Percentiles rank a stretch among this genome's conserved stretches.
Conservation (phyloP, 305 asterid genomes). For the Fraxinus dipetala region DNA sequence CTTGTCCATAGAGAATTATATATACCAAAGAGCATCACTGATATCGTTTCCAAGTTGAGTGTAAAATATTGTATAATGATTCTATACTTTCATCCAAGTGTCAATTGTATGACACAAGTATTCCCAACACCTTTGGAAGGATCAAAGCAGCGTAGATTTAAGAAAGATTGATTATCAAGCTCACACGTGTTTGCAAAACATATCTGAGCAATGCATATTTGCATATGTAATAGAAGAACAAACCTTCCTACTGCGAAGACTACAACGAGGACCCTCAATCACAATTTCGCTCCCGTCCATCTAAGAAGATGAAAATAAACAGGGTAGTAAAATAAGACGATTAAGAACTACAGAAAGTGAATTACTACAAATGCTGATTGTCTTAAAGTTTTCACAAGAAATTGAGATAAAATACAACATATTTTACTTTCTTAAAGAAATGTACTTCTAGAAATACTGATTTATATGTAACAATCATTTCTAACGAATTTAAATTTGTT, state of each 20-base stretch:
- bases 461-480: background rate
- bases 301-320: conserved; percentile 34
- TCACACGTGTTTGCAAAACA: background rate
- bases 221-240: conserved; percentile 13
- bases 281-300: conserved; percentile 86
- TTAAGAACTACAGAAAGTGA: conserved; percentile 9
- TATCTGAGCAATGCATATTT: background rate
- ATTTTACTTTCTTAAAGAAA: background rate
- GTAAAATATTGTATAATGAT: background rate
- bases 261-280: conserved; percentile 96
- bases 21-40: background rate
- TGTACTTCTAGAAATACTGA: background rate
- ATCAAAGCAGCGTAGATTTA: background rate
- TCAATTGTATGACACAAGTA: conserved; percentile 1
- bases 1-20: background rate
- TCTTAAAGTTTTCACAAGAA: background rate
- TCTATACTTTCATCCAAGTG: background rate
- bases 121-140: background rate
- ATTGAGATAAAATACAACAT: background rate
- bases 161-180: background rate
- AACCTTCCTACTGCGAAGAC: conserved; percentile 92
- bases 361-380: background rate
- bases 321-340: conserved; percentile 13
- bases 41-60: background rate
- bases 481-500: background rate